These are phyloP conservation scores for Scleroderma citrinum DNA, from an alignment of 768 basidiomycete genomes.

Conservation along the genomic window DNA sequence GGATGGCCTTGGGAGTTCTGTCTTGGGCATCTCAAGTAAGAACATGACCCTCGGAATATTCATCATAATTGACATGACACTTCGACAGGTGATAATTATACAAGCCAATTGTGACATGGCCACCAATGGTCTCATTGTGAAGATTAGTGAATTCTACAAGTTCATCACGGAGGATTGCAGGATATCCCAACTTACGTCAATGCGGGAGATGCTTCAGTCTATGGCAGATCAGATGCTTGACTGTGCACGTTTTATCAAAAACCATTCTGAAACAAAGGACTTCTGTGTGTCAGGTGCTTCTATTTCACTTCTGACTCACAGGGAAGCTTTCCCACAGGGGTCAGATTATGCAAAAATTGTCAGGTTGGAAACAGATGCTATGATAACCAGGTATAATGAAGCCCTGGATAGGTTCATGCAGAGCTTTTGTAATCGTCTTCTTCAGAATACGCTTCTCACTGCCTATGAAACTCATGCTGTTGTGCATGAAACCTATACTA, in stretches of 20 bases:
- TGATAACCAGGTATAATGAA: not conserved
- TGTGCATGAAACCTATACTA: too few relatives aligned
- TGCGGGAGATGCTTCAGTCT: not conserved
- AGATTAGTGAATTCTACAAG: not conserved
- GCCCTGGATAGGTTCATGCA: not conserved
- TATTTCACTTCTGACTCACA: not conserved
- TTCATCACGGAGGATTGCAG: not conserved
- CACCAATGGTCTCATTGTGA: not conserved
- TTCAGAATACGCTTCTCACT: not conserved
- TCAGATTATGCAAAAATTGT: not conserved
- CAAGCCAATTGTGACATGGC: not conserved
- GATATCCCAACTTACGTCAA: not conserved
- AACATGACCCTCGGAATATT: not conserved
- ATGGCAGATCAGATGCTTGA: not conserved
- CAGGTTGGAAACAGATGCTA: not conserved
- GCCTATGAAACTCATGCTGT: not conserved
- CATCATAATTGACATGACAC: not conserved
- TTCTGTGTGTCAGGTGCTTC: not conserved
- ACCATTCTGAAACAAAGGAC: not conserved
- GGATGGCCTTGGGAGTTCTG: not conserved
- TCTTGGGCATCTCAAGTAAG: not conserved
- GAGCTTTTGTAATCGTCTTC: not conserved
- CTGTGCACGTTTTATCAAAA: not conserved
- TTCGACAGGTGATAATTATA: not conserved
- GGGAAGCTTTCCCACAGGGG: not conserved